A percentile compares a stretch with the other conserved stretches of the same genome.
Evolutionary conservation across 2,329 filamentous ascomycete species (phyloP).

Genomic region (Didymella sp.): DNA sequence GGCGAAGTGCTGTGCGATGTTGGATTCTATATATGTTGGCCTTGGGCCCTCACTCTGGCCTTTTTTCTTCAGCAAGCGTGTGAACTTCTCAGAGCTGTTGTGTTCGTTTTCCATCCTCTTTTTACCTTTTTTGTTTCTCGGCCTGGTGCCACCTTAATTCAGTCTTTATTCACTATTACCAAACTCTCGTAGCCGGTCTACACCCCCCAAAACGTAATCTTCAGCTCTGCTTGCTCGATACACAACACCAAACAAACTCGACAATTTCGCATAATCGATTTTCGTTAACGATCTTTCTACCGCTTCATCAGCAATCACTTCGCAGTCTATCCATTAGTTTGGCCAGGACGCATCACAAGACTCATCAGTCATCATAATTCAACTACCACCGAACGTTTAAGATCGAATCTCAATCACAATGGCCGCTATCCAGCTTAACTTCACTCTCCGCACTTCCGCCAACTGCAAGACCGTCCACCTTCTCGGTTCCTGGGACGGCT

Average conservation of each 20-base stretch:
- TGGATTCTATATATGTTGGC: conserved; percentile 44
- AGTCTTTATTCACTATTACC: conserved; percentile 45
- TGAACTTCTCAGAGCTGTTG: conserved; percentile 59
- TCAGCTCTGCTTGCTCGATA: conserved; percentile 58
- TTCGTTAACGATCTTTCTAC: conserved; percentile 41
- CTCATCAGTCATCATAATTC: conserved; percentile 34
- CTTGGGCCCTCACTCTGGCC: conserved; percentile 38
- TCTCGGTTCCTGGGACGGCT: conserved; percentile 98
- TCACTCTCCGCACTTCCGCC: conserved; percentile 92
- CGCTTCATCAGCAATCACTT: conserved; percentile 45
- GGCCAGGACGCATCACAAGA: conserved; percentile 42
- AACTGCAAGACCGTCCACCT: conserved; percentile 98
- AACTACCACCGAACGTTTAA: conserved; percentile 34
- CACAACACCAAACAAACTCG: conserved; percentile 32
- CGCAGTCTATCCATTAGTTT: conserved; percentile 50
- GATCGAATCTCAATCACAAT: conserved; percentile 58
- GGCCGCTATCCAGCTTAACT: conserved; percentile 92
- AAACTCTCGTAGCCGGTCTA: conserved; percentile 54
- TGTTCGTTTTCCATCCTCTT: conserved; percentile 54
- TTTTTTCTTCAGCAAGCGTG: conserved; percentile 60
- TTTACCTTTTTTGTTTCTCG: conserved; percentile 53
- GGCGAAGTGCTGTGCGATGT: conserved; percentile 35
- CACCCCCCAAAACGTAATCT: conserved; percentile 52
- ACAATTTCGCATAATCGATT: conserved; percentile 38
- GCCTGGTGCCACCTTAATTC: conserved; percentile 57